Evolutionary conservation across 2,329 filamentous ascomycete species (phyloP), one percentile per base, ranked within the genome.

Genomic region (Ascomycota sp.): DNA sequence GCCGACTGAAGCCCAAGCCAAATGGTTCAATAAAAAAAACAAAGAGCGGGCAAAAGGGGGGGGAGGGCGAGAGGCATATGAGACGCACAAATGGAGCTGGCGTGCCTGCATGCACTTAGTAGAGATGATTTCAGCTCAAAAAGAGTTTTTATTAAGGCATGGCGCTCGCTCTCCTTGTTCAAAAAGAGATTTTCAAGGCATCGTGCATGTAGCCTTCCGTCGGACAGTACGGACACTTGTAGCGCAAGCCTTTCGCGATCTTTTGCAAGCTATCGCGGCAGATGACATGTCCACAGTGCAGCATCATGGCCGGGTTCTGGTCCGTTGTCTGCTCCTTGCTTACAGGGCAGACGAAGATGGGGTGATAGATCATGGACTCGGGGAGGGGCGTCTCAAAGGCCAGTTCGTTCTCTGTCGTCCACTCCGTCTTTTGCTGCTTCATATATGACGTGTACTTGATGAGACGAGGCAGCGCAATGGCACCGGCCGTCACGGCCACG

Each of bases 171-270:
- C 9, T 28, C 32, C 16, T 21, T 21, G 16, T 21, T 32, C 38
- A 82, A 31, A 83, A 53, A 34, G 72, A 71, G 31, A 89, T 76
- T 50, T 75, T 72, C 44, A 62, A 67, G 6, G 83, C 81, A 35
- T 93, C 82, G 42, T 70, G 72, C 2, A 78, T 61, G 41, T 75
- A 64, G 31, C 81, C 82, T 54, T 95, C 86, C 25, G 60, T 72
- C 0, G 89, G 89, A 49, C 89, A 98, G 50, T 98, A 98, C 0
- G 89, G 89, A 47, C 89, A 98, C 54, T 98, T 98, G 63, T 91
- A 91, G 38, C 76, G 62, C 30, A 61, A 67, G 0, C 76, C 76
- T 55, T 91, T 92, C 35, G 74, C 74, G 30, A 95, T 63, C 47
- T 73, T 74, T 38, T 77, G 70, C 33, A 98, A 58, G 27, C 76